Percentiles rank a stretch among this genome's conserved stretches.
Evolutionary conservation across 306 rosid species (phyloP).

Genomic region (Chamaecrista fasciculata): DNA sequence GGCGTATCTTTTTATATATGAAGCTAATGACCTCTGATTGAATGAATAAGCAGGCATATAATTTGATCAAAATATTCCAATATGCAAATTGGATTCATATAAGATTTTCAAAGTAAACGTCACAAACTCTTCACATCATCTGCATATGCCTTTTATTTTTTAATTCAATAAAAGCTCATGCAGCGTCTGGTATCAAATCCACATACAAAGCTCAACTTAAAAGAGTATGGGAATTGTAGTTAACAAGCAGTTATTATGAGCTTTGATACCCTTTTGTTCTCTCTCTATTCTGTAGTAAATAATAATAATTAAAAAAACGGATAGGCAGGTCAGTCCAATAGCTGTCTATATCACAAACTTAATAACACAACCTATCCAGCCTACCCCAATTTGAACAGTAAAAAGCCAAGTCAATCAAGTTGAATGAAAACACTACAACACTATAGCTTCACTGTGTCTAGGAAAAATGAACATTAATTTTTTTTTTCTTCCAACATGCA

Average conservation of each 20-base stretch:
- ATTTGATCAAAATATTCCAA: conserved; percentile 13
- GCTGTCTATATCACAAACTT: not conserved
- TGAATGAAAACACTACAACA: not conserved
- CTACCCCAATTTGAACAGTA: not conserved
- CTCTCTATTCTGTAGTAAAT: not conserved
- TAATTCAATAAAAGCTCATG: not conserved
- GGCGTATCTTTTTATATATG: conserved; percentile 74
- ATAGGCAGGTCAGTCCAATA: not conserved
- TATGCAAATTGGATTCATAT: conserved; percentile 6
- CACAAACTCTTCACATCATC: conserved; percentile 1
- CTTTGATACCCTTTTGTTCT: not conserved
- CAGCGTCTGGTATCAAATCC: not conserved
- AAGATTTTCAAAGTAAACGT: not conserved
- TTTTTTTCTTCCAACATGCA: not conserved
- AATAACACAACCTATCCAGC: not conserved
- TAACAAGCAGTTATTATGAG: not conserved
- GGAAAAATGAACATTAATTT: not conserved
- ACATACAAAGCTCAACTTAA: not conserved
- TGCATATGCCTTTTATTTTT: not conserved
- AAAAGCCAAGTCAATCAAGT: not conserved
- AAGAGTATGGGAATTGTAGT: not conserved
- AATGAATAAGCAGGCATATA: conserved; percentile 30
- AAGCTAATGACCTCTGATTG: conserved; percentile 83
- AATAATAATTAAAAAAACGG: not conserved
- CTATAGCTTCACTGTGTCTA: not conserved